phyloP scores from a whole-genome alignment of 2,329 filamentous ascomycete genomes.

The Pseudogymnoascus sp. region DNA sequence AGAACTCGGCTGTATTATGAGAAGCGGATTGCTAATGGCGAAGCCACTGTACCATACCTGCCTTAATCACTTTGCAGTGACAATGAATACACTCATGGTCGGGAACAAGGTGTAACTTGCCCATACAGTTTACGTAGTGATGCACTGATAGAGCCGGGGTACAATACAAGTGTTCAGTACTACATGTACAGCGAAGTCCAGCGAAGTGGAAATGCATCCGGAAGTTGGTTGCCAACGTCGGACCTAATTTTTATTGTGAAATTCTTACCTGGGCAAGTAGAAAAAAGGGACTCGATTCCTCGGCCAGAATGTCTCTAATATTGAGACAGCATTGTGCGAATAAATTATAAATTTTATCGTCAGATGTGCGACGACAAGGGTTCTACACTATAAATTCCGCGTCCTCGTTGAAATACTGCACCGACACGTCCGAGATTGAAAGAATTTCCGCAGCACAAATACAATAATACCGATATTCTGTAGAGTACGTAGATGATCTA shows the following conservation, averaged over 20 bases:
- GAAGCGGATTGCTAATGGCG: constrained; percentile 13
- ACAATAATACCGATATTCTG: neutral
- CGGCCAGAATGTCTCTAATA: neutral
- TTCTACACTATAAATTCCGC: neutral
- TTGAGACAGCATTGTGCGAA: neutral
- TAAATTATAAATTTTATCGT: neutral
- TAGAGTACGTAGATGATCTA: neutral
- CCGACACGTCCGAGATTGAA: neutral
- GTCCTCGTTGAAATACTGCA: neutral
- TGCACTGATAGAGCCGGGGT: neutral
- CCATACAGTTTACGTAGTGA: constrained; percentile 8
- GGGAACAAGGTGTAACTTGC: constrained; percentile 7
- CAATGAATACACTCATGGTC: neutral
- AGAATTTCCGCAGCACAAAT: neutral
- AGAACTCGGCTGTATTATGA: constrained; percentile 25
- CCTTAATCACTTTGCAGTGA: constrained; percentile 19
- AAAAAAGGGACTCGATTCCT: neutral
- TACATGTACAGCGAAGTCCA: neutral
- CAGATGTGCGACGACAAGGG: neutral
- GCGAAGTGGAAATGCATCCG: neutral
- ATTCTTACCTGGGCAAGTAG: neutral
- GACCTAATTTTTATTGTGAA: neutral
- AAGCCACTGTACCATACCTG: constrained; percentile 28
- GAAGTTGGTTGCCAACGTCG: neutral
- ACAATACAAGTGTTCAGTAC: constrained; percentile 6